Evolutionary conservation across 202 grass and related monocot species (phyloP).

Genomic region (Musa balbisiana): DNA sequence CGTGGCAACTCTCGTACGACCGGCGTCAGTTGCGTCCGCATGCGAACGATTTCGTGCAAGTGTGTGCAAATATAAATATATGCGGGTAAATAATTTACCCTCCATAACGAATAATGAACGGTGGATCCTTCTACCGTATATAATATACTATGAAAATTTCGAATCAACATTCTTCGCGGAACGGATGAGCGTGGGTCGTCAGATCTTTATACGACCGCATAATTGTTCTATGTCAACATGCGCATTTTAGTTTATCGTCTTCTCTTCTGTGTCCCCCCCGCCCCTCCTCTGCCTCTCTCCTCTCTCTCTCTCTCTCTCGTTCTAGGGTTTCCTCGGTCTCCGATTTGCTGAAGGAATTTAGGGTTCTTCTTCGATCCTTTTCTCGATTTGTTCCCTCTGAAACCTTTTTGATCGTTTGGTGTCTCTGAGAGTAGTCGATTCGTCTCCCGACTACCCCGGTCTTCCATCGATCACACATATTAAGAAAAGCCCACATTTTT

Average conservation of each 20-base stretch:
- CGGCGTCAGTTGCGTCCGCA: too few species aligned
- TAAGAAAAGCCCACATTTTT: background rate
- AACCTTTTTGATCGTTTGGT: background rate
- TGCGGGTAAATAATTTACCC: background rate
- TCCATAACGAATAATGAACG: background rate
- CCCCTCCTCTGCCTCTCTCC: too few species aligned
- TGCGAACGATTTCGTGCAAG: too few species aligned
- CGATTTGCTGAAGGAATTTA: background rate
- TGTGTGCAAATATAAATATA: background rate
- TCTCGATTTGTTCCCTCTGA: background rate
- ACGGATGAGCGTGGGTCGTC: background rate
- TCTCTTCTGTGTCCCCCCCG: background rate
- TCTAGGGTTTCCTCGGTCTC: conserved; percentile 2
- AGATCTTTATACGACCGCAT: background rate
- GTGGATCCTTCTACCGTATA: background rate
- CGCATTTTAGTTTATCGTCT: background rate
- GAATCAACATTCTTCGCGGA: background rate
- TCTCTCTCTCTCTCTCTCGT: background rate
- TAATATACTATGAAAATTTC: background rate
- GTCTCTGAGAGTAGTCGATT: background rate
- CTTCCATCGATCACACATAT: background rate
- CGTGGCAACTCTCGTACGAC: too few species aligned
- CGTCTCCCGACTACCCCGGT: background rate
- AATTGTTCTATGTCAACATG: background rate
- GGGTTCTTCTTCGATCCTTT: background rate